phyloP scores from a whole-genome alignment of 768 basidiomycete genomes.

The Ramaria rubella region DNA sequence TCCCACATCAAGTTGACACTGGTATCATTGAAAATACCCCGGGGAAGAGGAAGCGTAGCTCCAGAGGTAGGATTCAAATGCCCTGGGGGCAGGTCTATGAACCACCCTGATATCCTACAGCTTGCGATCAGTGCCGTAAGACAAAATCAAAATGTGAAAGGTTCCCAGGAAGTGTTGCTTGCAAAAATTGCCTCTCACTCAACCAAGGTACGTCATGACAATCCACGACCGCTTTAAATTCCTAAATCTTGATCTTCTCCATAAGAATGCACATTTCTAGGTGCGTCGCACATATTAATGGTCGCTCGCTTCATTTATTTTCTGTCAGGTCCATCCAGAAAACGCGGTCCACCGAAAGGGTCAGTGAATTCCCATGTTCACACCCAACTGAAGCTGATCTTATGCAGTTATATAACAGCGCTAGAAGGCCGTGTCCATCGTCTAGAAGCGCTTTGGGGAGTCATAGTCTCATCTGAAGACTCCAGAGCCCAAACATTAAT shows the following conservation, averaged over 20 bases:
- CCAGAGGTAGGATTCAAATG: neutral
- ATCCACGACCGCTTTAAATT: neutral
- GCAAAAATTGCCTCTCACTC: constrained; percentile 57
- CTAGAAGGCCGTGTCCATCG: constrained; percentile 87
- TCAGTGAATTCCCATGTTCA: neutral
- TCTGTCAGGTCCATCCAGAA: constrained; percentile 51
- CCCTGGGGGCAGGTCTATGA: neutral
- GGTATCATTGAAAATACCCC: neutral
- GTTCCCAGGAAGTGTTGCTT: constrained; percentile 48
- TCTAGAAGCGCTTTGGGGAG: constrained; percentile 81
- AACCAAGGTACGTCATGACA: constrained; percentile 9
- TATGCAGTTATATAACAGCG: constrained; percentile 67
- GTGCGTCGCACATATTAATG: constrained; percentile 2
- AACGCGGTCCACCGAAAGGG: constrained; percentile 83
- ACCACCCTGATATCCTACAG: constrained; percentile 21
- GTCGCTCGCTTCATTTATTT: constrained; percentile 7
- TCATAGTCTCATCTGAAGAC: constrained; percentile 54
- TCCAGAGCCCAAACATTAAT: constrained; percentile 38
- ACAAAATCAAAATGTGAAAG: constrained; percentile 86
- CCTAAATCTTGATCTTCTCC: constrained; percentile 5
- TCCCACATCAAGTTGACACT: neutral
- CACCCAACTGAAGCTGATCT: neutral
- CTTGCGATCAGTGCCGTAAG: constrained; percentile 86
- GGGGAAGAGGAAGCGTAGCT: constrained; percentile 1
- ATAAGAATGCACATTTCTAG: constrained; percentile 69